Base-by-base conservation (phyloP, 108 stramenopile species). In the Pseudonitzschia multistriata region DNA sequence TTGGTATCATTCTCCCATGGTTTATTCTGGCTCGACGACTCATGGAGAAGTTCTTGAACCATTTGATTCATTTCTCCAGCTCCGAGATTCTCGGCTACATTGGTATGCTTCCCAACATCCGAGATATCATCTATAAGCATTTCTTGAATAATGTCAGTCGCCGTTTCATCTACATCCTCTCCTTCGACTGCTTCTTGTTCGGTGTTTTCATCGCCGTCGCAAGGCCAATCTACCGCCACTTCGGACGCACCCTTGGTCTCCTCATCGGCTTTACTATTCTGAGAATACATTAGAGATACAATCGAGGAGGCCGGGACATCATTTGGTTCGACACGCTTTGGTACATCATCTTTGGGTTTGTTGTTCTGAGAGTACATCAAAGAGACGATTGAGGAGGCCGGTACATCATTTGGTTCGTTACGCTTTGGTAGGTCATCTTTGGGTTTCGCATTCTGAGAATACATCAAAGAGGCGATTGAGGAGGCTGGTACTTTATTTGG, bases 1-100 rank as follows among this genome's bases (percentile, higher is more conserved):
- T 28, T 64, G 5, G 63, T 47, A 47, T 64, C 63, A 14, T 24
- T 40, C 28, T 64, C 42, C 63, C 63, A 64, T 7, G 63, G 63
- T 29, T 64, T 40, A 1, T 45, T 45, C 37, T 5, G 37, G 37
- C 6, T 37, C 8, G 37, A 37, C 5, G 37, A 37, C 37, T 37
- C 37, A 7, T 37, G 6, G 37, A 37, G 37, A 37, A 5, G 8
- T 37, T 37, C 37, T 37, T 37, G 37, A 7, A 8, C 5, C 37
- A 37, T 7, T 8, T 37, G 37, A 5, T 37, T 37, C 37, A 8
- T 7, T 37, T 37, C 37, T 37, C 6, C 8, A 7, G 37, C 8
- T 5, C 15, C 17, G 15, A 17, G 2, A 13, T 4, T 45, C 17
- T 45, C 42, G 42, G 3, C 42, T 13, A 6, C 42, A 1, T 6